Evolutionary conservation across 768 basidiomycete species (phyloP).

Genomic region (Hericium erinaceus): DNA sequence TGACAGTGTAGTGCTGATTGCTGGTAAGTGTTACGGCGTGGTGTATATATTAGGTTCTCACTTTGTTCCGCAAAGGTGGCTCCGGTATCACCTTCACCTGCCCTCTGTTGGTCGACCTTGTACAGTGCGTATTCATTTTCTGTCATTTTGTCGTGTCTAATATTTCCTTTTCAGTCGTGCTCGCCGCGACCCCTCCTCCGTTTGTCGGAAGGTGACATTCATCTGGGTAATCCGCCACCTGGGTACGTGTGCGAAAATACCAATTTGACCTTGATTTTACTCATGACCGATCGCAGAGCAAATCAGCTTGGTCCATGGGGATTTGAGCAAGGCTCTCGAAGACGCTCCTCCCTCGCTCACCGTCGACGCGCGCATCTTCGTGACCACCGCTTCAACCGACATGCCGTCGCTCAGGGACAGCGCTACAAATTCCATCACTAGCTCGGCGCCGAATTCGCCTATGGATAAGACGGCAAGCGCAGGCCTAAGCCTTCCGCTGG

Average conservation of each 20-base stretch:
- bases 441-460: slow-evolving; percentile 24
- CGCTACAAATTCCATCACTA: not conserved
- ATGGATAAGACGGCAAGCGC: not conserved
- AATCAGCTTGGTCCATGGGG: not conserved
- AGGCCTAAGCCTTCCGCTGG: not conserved
- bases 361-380: not conserved
- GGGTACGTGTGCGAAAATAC: slow-evolving; percentile 18
- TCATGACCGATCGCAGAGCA: not conserved
- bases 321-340: not conserved
- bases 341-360: not conserved
- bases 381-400: not conserved
- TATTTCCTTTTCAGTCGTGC: slow-evolving; percentile 17
- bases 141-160: not conserved
- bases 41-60: not conserved
- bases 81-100: slow-evolving; percentile 41
- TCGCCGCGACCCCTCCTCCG: slow-evolving; percentile 15
- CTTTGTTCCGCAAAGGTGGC: slow-evolving; percentile 26
- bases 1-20: slow-evolving; percentile 39
- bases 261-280: not conserved
- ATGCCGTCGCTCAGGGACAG: not conserved
- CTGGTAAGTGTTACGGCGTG: slow-evolving; percentile 27
- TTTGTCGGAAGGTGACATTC: slow-evolving; percentile 27
- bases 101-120: slow-evolving; percentile 32
- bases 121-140: slow-evolving; percentile 26
- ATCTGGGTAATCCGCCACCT: slow-evolving; percentile 34